Evolutionary conservation across 23 red algal genomes (phyloP), one percentile per base, ranked within the genome.

Genomic region (Gracilaria caudata): DNA sequence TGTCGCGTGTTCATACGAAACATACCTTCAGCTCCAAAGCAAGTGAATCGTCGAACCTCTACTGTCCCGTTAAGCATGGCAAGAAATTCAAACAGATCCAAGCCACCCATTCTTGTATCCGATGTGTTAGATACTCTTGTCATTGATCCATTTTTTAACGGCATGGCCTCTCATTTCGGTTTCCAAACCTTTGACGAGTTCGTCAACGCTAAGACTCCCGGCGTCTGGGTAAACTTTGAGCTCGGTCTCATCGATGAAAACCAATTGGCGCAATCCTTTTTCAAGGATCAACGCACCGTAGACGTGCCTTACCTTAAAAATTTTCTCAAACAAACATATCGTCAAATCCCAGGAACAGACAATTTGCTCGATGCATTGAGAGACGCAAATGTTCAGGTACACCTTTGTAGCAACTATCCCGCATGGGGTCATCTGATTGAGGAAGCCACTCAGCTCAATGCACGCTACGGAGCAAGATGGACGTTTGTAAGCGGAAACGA

Each of bases 51-150:
- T 3, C 21, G 20, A 13, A 46, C 70, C 26, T 49, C 49, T 10
- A 25, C 37, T 2, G 6, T 20, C 4, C 13, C 70, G 13, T 53
- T 53, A 75, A 47, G 12, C 3, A 46, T 43, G 37, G 7, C 39
- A 2, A 75, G 3, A 11, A 0, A 1, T 2, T 12, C 61, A 26
- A 17, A 12, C 61, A 66, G 30, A 37, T 33, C 70, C 24, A 75
- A 49, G 8, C 29, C 82, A 23, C 89, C 84, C 38, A 78, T 94
- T 19, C 30, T 98, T 16, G 80, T 99, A 23, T 80, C 92, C 51
- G 97, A 99, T 77, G 90, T 99, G 11, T 84, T 99, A 75, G 97
- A 94, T 51, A 99, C 97, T 29, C 25, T 99, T 20, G 97, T 99
- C n/a, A 13, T 24, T 19, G 97, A 99, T 51, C 97, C 97, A 0